Evolutionary conservation across 805 yeast species (phyloP).

Genomic region (Blastobotrys robertii): DNA sequence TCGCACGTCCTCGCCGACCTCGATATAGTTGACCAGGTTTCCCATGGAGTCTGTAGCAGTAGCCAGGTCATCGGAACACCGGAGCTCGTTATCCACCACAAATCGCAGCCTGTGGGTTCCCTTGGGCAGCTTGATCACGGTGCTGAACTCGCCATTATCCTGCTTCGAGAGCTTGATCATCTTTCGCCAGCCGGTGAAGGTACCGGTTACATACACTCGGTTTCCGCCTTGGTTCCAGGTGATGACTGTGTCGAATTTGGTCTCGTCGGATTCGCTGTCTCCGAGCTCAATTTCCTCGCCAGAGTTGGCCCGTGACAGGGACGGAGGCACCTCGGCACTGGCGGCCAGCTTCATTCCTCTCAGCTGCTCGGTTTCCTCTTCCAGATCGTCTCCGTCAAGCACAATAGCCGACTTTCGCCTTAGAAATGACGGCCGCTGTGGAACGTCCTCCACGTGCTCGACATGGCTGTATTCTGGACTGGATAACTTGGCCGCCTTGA

Average conservation of each 20-base stretch:
- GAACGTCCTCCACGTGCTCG: constrained; percentile 6
- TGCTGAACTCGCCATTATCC: constrained; percentile 27
- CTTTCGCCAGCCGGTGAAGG: constrained; percentile 96
- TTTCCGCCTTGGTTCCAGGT: constrained; percentile 96
- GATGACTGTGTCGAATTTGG: constrained; percentile 46
- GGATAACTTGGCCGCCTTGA: constrained; percentile 2
- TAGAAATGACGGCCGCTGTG: constrained; percentile 10
- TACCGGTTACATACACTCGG: constrained; percentile 91
- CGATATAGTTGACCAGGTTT: constrained; percentile 79
- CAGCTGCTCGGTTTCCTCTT: constrained; percentile 33
- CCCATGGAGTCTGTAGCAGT: constrained; percentile 97
- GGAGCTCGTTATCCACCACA: constrained; percentile 84
- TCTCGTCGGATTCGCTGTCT: constrained; percentile 9
- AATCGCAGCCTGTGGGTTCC: constrained; percentile 91
- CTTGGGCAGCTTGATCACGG: constrained; percentile 43
- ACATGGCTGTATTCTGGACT: constrained; percentile 9
- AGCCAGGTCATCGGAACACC: constrained; percentile 79
- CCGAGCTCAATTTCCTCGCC: constrained; percentile 24
- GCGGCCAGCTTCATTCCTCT: constrained; percentile 38
- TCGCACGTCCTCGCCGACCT: constrained; percentile 17
- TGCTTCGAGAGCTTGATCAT: constrained; percentile 72
- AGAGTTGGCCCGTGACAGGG: constrained; percentile 22
- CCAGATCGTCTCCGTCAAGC: constrained; percentile 49
- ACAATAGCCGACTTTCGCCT: constrained; percentile 65
- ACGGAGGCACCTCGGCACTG: constrained; percentile 17